Percentiles rank a stretch among this genome's conserved stretches.
phyloP scores from a whole-genome alignment of 2,329 filamentous ascomycete species.

The Fusarium sp. region DNA sequence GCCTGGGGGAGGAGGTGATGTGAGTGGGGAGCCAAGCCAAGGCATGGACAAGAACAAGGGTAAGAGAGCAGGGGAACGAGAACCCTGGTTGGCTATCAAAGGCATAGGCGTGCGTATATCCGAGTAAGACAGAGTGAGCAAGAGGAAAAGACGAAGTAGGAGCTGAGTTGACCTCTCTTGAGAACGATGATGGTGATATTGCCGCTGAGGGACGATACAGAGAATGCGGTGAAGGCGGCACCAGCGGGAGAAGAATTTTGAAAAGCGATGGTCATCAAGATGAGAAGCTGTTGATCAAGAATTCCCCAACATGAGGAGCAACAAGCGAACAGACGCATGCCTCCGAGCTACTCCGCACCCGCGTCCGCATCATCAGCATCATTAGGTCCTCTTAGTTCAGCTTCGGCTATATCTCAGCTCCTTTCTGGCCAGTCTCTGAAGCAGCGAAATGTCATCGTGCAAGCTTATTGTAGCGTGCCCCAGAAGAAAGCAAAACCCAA shows the following conservation, averaged over 20 bases:
- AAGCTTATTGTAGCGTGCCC: constrained; percentile 31
- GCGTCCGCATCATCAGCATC: constrained; percentile 36
- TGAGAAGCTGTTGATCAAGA: constrained; percentile 19
- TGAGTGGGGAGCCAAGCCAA: constrained; percentile 38
- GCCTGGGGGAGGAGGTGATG: constrained; percentile 34
- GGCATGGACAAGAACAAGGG: constrained; percentile 41
- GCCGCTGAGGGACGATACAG: constrained; percentile 1
- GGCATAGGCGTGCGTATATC: constrained; percentile 28
- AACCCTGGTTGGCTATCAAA: constrained; percentile 31
- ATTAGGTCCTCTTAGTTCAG: constrained; percentile 29
- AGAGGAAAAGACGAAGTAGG: constrained; percentile 20
- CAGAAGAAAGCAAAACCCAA: constrained; percentile 38
- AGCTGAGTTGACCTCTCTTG: constrained; percentile 23
- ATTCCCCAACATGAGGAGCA: constrained; percentile 5
- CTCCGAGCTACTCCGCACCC: not conserved
- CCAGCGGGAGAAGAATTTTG: constrained; percentile 17
- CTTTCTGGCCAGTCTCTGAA: constrained; percentile 14
- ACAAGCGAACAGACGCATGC: constrained; percentile 13
- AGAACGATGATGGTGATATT: constrained; percentile 18
- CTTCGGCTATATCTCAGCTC: constrained; percentile 25
- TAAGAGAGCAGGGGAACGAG: constrained; percentile 35
- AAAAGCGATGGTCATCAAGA: constrained; percentile 11
- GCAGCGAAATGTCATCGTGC: constrained; percentile 37
- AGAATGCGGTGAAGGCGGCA: constrained; percentile 24
- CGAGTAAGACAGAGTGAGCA: constrained; percentile 35